phyloP scores from a whole-genome alignment of 2,329 filamentous ascomycete species.

The Trichophyton rubrum region DNA sequence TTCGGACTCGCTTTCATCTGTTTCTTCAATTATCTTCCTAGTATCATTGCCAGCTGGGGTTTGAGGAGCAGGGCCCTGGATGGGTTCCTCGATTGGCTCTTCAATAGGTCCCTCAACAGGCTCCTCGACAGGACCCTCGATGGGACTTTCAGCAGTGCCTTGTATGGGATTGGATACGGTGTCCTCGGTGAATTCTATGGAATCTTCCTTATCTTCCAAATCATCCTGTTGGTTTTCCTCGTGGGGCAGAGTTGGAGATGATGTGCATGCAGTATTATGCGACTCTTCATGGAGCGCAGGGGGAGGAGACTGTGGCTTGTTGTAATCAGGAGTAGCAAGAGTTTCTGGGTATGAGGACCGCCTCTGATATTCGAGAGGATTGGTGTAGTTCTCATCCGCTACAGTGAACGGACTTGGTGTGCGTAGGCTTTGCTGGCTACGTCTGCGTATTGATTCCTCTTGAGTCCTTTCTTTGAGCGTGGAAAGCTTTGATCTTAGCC shows the following conservation, averaged over 20 bases:
- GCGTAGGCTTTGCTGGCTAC: conserved; percentile 62
- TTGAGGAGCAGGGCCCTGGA: too few species aligned
- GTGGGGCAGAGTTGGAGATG: not conserved
- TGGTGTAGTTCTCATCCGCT: conserved; percentile 47
- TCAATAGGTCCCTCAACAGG: not conserved
- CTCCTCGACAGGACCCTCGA: conserved; percentile 17
- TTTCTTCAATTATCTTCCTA: conserved; percentile 17
- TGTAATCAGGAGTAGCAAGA: not conserved
- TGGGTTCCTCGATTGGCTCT: not conserved
- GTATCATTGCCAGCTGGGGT: not conserved
- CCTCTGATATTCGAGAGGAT: conserved; percentile 14
- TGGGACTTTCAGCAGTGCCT: not conserved
- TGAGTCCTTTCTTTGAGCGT: conserved; percentile 64
- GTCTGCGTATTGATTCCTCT: conserved; percentile 64
- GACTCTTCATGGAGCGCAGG: not conserved
- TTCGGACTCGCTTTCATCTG: conserved; percentile 30
- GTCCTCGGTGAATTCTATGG: not conserved
- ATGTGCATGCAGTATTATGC: not conserved
- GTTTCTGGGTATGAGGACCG: not conserved
- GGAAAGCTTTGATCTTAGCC: conserved; percentile 73
- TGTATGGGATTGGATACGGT: not conserved
- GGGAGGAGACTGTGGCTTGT: not conserved
- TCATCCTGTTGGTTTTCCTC: not conserved
- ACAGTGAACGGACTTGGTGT: conserved; percentile 70
- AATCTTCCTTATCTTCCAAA: not conserved